Conservation (phyloP, 2,329 filamentous ascomycete genomes). For the Diaporthe vexans region DNA sequence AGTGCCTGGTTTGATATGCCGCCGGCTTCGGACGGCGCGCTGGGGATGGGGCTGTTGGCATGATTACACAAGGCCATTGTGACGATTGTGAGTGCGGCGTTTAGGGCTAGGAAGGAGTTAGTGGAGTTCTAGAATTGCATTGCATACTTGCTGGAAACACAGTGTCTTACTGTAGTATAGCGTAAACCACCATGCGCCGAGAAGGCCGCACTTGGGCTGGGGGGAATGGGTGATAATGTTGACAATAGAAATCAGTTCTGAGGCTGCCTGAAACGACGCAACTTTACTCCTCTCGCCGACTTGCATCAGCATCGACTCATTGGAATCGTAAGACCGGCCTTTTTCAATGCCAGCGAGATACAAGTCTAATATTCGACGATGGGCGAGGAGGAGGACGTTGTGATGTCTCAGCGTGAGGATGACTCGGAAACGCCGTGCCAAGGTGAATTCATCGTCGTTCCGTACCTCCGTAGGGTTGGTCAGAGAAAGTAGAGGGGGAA, state of each 20-base stretch:
- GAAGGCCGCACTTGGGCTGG: slow-evolving; percentile 41
- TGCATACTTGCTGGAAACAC: not conserved
- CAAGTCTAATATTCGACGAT: slow-evolving; percentile 49
- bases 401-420: slow-evolving; percentile 54
- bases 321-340: slow-evolving; percentile 26
- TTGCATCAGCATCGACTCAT: slow-evolving; percentile 43
- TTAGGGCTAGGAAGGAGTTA: slow-evolving; percentile 40
- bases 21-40: slow-evolving; percentile 4
- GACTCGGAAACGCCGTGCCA: slow-evolving; percentile 54
- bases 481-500: slow-evolving; percentile 50
- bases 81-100: slow-evolving; percentile 44
- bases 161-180: slow-evolving; percentile 49
- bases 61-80: slow-evolving; percentile 38
- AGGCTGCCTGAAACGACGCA: slow-evolving; percentile 46
- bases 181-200: slow-evolving; percentile 52
- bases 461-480: slow-evolving; percentile 46
- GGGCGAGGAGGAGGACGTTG: slow-evolving; percentile 50
- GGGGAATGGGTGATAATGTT: slow-evolving; percentile 41
- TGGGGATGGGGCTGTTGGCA: slow-evolving; percentile 8
- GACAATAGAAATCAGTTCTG: slow-evolving; percentile 45
- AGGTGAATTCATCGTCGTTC: slow-evolving; percentile 39
- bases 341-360: slow-evolving; percentile 42
- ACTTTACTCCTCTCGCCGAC: slow-evolving; percentile 44
- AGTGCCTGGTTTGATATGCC: slow-evolving; percentile 36
- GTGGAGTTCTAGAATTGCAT: too few species aligned